phyloP scores from a whole-genome alignment of 768 basidiomycete species.

The Pholiota microspora region DNA sequence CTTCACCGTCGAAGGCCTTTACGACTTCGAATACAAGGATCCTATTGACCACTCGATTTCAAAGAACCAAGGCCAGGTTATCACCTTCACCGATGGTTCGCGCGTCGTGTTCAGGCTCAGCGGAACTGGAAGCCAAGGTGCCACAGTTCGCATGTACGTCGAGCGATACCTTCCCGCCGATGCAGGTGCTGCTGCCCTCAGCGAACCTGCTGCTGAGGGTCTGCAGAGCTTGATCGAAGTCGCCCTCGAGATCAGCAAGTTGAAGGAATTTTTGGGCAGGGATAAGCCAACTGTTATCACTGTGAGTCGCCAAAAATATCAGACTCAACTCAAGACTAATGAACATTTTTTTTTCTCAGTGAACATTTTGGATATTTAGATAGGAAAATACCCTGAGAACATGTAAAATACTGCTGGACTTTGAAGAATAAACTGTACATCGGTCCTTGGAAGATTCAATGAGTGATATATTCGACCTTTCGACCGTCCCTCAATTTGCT shows the following conservation, averaged over 20 bases:
- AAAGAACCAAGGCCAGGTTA: conserved; percentile 94
- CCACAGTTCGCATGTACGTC: conserved; percentile 94
- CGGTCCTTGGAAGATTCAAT: too few relatives aligned
- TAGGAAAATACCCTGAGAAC: neutral
- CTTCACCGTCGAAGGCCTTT: conserved; percentile 76
- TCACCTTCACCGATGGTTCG: conserved; percentile 88
- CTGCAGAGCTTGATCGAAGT: conserved; percentile 95
- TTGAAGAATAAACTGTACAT: neutral
- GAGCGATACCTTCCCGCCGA: conserved; percentile 83
- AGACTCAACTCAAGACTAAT: neutral
- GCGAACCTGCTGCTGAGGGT: conserved; percentile 81
- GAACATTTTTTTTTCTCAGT: neutral
- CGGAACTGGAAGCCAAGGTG: conserved; percentile 94
- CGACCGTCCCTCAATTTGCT: too few relatives aligned
- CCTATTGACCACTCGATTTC: conserved; percentile 95
- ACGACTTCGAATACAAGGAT: conserved; percentile 95
- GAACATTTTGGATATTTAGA: conserved; percentile 11
- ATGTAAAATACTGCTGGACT: conserved; percentile 2
- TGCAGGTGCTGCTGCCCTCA: conserved; percentile 67
- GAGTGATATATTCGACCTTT: too few relatives aligned
- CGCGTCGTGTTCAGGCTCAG: conserved; percentile 95
- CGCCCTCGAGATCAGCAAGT: conserved; percentile 78
- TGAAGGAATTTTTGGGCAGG: conserved; percentile 82
- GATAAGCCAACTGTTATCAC: conserved; percentile 98
- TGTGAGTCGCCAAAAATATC: conserved; percentile 41